Conservation (phyloP, 1,284 basidiomycete genomes). For the Puccinia horiana region DNA sequence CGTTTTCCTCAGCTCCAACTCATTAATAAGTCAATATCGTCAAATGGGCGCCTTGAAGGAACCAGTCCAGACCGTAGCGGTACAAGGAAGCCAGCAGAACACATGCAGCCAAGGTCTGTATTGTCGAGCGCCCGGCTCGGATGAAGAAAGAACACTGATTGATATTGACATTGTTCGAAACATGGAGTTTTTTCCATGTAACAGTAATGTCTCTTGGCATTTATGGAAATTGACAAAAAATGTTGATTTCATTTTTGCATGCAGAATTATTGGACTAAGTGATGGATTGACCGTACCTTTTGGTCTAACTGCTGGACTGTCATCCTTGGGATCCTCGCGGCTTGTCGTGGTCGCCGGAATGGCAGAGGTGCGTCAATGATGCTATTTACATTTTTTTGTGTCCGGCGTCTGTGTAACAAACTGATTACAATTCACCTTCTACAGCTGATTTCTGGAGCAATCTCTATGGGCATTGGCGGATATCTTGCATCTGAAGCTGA, state of each 20-base stretch:
- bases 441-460: conserved; percentile 83
- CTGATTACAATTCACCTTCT: conserved; percentile 39
- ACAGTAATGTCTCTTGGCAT: background rate
- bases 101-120: background rate
- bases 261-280: conserved; percentile 84
- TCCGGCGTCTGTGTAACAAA: too few species aligned
- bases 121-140: conserved; percentile 51
- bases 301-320: conserved; percentile 82
- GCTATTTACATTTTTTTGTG: conserved; percentile 28
- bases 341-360: conserved; percentile 88
- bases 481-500: conserved; percentile 96
- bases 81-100: background rate
- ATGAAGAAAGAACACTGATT: conserved; percentile 74
- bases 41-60: background rate
- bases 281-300: conserved; percentile 96
- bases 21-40: background rate
- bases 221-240: background rate
- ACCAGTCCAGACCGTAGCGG: background rate
- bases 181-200: conserved; percentile 62
- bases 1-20: background rate
- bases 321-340: conserved; percentile 80
- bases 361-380: conserved; percentile 65
- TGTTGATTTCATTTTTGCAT: background rate
- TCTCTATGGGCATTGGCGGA: conserved; percentile 93
- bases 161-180: conserved; percentile 85